A percentile compares a stretch with the other conserved stretches of the same genome.
These are phyloP conservation scores for Penicillium sp. DNA, from an alignment of 2,329 filamentous ascomycete genomes.

Conservation along the genomic window DNA sequence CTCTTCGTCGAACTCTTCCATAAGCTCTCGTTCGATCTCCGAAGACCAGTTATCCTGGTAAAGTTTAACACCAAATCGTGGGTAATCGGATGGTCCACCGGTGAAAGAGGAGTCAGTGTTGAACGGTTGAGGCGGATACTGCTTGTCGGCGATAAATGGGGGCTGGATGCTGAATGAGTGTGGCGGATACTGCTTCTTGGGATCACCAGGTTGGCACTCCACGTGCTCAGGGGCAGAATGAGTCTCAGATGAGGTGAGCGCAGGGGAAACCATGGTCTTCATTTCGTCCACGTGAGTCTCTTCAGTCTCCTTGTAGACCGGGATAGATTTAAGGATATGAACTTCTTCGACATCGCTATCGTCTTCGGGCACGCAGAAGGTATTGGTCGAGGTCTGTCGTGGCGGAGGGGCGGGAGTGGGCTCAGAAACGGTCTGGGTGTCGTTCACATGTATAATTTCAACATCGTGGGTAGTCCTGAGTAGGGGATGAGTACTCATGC, in stretches of 20 bases:
- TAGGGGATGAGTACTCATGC: not conserved
- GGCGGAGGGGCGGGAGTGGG: not conserved
- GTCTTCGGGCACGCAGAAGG: constrained; percentile 43
- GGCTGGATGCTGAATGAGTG: not conserved
- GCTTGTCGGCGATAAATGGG: not conserved
- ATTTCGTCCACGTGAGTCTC: not conserved
- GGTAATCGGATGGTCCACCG: not conserved
- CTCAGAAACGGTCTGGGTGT: not conserved
- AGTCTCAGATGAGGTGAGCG: not conserved
- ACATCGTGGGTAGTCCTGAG: not conserved
- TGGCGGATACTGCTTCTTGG: not conserved
- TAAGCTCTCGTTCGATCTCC: not conserved
- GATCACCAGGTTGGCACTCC: not conserved
- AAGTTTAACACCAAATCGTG: not conserved
- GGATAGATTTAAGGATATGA: not conserved
- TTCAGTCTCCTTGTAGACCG: not conserved
- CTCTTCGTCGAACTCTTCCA: not conserved
- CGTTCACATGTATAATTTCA: not conserved
- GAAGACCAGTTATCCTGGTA: not conserved
- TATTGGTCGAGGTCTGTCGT: constrained; percentile 29
- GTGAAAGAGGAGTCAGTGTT: not conserved
- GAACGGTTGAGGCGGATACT: not conserved
- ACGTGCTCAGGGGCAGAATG: not conserved
- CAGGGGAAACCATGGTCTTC: not conserved
- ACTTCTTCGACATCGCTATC: constrained; percentile 32